Evolutionary conservation across 768 basidiomycete species (phyloP).

Genomic region (Russula sp.): DNA sequence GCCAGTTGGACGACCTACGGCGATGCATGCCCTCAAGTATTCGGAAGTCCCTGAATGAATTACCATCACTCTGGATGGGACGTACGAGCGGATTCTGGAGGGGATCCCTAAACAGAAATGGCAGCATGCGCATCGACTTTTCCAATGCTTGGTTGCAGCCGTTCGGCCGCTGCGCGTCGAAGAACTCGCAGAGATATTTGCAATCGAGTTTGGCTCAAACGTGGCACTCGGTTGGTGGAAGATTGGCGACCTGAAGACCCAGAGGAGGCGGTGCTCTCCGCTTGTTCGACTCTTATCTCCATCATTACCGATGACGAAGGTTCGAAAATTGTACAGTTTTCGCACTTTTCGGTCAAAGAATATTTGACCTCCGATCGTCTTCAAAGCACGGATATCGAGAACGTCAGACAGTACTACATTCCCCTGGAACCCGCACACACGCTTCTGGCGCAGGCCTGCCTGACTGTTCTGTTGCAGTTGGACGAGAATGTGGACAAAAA

Average conservation of each 20-base stretch:
- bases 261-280: not conserved
- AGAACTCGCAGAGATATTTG: not conserved
- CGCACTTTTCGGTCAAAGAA: no score
- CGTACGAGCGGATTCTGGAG: not conserved
- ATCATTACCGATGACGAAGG: no score
- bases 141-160: not conserved
- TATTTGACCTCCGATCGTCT: no score
- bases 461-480: no score
- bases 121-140: not conserved
- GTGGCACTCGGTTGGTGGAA: no score
- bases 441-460: no score
- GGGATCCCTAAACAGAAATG: conserved; percentile 3
- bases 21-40: conserved; percentile 4
- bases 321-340: no score
- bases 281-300: no score
- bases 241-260: no score
- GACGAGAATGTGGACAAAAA: not conserved
- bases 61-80: not conserved
- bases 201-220: no score
- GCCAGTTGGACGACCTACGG: not conserved
- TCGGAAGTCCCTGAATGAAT: not conserved
- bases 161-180: not conserved
- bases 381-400: no score
- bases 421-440: no score
- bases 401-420: not conserved